These are phyloP conservation scores for Candida ascalaphidarum DNA, from an alignment of 805 yeast genomes.

Conservation along the genomic window DNA sequence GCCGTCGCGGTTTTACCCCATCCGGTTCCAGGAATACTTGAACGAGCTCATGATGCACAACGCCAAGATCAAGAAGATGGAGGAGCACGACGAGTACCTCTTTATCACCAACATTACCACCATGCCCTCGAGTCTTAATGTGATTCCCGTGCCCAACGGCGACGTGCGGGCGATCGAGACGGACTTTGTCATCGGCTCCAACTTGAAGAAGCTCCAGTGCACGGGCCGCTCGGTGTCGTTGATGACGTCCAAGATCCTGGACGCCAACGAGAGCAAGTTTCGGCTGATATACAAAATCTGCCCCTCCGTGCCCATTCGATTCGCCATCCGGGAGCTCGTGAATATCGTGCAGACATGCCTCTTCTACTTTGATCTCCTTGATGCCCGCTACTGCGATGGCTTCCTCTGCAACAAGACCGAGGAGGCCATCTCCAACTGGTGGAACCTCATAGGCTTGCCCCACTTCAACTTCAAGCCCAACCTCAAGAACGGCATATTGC, in stretches of 20 bases:
- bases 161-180: slow-evolving; percentile 42
- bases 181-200: slow-evolving; percentile 63
- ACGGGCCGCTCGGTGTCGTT: slow-evolving; percentile 78
- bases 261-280: slow-evolving; percentile 76
- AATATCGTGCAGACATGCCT: slow-evolving; percentile 67
- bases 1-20: slow-evolving; percentile 40
- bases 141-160: slow-evolving; percentile 64
- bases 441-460: slow-evolving; percentile 62
- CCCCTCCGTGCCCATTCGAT: slow-evolving; percentile 42
- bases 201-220: slow-evolving; percentile 70
- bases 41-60: slow-evolving; percentile 58
- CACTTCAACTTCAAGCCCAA: slow-evolving; percentile 33
- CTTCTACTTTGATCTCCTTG: slow-evolving; percentile 68
- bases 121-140: slow-evolving; percentile 63
- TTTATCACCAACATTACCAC: slow-evolving; percentile 80
- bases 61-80: slow-evolving; percentile 55
- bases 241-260: slow-evolving; percentile 56
- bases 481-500: slow-evolving; percentile 46
- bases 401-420: slow-evolving; percentile 73
- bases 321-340: slow-evolving; percentile 69
- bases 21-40: slow-evolving; percentile 49
- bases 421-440: slow-evolving; percentile 68
- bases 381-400: slow-evolving; percentile 72
- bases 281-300: slow-evolving; percentile 61
- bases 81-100: slow-evolving; percentile 25